phyloP scores from a whole-genome alignment of 1,139 yeast genomes.

The Candida neerlandica region DNA sequence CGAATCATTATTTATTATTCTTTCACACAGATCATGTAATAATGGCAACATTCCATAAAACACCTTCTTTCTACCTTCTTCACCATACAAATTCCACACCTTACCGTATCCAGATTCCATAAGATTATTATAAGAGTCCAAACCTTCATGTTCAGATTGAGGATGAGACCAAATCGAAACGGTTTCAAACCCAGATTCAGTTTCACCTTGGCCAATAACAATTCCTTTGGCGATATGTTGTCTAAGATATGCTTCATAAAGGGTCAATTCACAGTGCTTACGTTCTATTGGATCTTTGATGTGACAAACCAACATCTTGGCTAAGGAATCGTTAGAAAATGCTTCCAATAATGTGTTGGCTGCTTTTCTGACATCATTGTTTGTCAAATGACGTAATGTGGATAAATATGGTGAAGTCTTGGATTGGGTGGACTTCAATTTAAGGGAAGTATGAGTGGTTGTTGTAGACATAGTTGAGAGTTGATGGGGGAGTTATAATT shows the following conservation, averaged over 20 bases:
- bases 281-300: conserved; percentile 39
- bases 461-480: neutral
- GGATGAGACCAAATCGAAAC: conserved; percentile 68
- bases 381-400: conserved; percentile 13
- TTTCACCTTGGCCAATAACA: conserved; percentile 51
- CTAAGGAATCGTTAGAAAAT: conserved; percentile 55
- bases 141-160: conserved; percentile 43
- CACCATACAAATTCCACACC: conserved; percentile 53
- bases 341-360: conserved; percentile 54
- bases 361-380: conserved; percentile 54
- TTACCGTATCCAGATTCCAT: conserved; percentile 60
- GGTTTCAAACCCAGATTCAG: conserved; percentile 55
- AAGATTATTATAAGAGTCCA: conserved; percentile 52
- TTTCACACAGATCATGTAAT: conserved; percentile 51
- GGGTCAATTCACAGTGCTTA: conserved; percentile 43
- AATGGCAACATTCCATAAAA: conserved; percentile 60
- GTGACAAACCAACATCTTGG: conserved; percentile 49
- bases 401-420: conserved; percentile 2
- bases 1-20: conserved; percentile 36
- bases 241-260: conserved; percentile 58
- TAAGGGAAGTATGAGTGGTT: neutral
- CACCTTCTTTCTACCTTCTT: conserved; percentile 55
- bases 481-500: neutral
- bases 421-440: neutral
- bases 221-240: conserved; percentile 62